A percentile compares a stretch with the other conserved stretches of the same genome.
Evolutionary conservation across 805 yeast genomes (phyloP).

Genomic region (Metschnikowia continentalis): DNA sequence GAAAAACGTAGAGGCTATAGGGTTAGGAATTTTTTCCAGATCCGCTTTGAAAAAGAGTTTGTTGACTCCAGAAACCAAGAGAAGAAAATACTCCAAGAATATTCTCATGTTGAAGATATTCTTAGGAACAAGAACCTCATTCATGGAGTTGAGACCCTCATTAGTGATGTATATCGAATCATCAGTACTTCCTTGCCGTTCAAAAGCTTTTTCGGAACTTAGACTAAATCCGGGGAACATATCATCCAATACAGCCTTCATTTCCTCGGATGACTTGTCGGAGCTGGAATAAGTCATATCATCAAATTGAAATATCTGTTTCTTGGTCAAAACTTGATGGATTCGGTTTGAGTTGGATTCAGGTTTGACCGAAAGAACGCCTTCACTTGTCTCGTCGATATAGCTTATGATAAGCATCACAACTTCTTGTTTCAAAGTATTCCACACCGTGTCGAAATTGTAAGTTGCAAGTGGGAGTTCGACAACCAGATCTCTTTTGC

Average conservation of each 20-base stretch:
- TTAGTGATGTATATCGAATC: conserved; percentile 52
- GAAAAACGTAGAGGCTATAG: conserved; percentile 44
- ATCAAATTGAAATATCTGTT: conserved; percentile 30
- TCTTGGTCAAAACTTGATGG: conserved; percentile 22
- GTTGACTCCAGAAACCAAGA: conserved; percentile 60
- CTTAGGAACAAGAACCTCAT: conserved; percentile 63
- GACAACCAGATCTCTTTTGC: conserved; percentile 10
- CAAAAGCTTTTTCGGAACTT: conserved; percentile 12
- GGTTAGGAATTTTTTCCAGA: conserved; percentile 8
- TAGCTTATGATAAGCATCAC: conserved; percentile 30
- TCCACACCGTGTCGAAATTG: conserved; percentile 29
- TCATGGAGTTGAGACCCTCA: conserved; percentile 51
- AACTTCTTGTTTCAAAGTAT: conserved; percentile 29
- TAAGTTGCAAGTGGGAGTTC: conserved; percentile 5
- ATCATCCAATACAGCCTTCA: conserved; percentile 43
- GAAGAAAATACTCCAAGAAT: conserved; percentile 66
- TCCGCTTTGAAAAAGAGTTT: conserved; percentile 21
- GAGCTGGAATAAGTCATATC: conserved; percentile 23
- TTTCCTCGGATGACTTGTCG: conserved; percentile 23
- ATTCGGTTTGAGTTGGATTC: conserved; percentile 14
- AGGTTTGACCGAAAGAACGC: conserved; percentile 1
- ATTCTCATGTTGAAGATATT: conserved; percentile 77
- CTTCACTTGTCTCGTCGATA: conserved; percentile 23
- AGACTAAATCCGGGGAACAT: conserved; percentile 66
- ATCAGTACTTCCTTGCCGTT: conserved; percentile 8